Conservation (phyloP, 164 flowering plant genomes). For the Hamamelis virginiana region DNA sequence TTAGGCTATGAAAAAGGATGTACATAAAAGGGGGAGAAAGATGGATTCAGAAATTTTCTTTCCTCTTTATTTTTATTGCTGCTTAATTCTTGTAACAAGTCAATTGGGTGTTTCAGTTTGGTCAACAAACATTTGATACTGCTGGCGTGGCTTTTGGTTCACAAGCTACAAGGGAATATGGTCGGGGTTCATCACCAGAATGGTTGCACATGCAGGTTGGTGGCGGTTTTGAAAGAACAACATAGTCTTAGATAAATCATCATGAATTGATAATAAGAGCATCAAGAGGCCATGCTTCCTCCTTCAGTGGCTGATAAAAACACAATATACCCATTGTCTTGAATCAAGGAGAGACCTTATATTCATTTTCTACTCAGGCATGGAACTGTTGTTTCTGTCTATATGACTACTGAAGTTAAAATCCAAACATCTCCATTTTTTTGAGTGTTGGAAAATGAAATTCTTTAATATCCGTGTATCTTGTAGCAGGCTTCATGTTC, state of each 20-base stretch:
- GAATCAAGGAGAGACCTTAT: conserved; percentile 3
- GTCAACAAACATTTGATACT: conserved; percentile 52
- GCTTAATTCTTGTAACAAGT: neutral
- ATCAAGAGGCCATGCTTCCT: conserved; percentile 16
- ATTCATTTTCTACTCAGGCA: conserved; percentile 21
- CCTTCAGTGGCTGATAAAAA: conserved; percentile 9
- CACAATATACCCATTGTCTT: conserved; percentile 3
- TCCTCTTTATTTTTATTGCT: neutral
- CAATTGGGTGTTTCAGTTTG: conserved; percentile 34
- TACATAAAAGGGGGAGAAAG: too few species aligned
- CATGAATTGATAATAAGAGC: conserved; percentile 18
- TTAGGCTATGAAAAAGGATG: neutral
- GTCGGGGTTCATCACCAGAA: conserved; percentile 51
- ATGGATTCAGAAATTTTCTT: too few species aligned
- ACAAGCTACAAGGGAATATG: conserved; percentile 55
- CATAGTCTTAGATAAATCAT: conserved; percentile 13
- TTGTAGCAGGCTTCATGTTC: conserved; percentile 10
- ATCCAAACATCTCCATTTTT: conserved; percentile 20
- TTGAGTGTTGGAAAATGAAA: conserved; percentile 19
- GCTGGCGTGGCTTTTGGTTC: conserved; percentile 45
- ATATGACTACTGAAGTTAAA: conserved; percentile 10
- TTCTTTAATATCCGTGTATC: conserved; percentile 14
- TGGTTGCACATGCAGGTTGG: conserved; percentile 75
- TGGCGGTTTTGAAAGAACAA: conserved; percentile 51
- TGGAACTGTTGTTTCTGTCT: conserved; percentile 19